Evolutionary conservation across 345 rosid species (phyloP), one percentile per base, ranked within the genome.

Genomic region (Crucihimalaya himalaica): DNA sequence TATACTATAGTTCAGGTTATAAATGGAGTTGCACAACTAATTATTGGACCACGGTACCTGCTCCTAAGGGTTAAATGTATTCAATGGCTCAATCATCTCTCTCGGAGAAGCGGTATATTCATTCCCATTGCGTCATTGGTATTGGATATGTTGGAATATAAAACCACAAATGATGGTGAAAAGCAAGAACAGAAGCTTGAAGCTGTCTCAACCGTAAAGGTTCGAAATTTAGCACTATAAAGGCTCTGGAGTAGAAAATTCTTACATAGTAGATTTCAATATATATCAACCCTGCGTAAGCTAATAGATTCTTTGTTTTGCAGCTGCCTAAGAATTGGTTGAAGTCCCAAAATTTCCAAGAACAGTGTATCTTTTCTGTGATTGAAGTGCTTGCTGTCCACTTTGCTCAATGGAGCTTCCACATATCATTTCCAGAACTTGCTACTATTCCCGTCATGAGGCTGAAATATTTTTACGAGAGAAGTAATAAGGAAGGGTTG

Each of bases 311-410:
- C 12, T 54, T 28, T 56, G 54, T 56, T 56, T 56, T 79, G 60
- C 90, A 89, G 99, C 73, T 95, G 66, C 99, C 99, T n/a, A 90
- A 90, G 73, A 81, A 87, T 80, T 90, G 89, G 97, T 76, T 92
- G 35, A 95, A 90, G 82, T 95, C 97, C 52, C 86, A 73, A 48
- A 83, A 87, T 72, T 95, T 95, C 77, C 92, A 84, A 72, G 94
- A 86, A 60, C 86, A 75, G 43, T 87, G 97, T 66, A 78, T 95
- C 34, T 63, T 50, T 47, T 83, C 91, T 35, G 81, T 85, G 77
- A 68, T 90, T 81, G 92, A 90, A 83, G 80, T 95, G 47, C 90
- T 95, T 54, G 85, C 87, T 8, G 74, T 27, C 32, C 99, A 95
- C 83, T 92, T 92, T 77, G 81, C 88, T 77, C 91, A 85, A 48